phyloP scores from a whole-genome alignment of 2,329 filamentous ascomycete species.

The Fusarium transvaalense region DNA sequence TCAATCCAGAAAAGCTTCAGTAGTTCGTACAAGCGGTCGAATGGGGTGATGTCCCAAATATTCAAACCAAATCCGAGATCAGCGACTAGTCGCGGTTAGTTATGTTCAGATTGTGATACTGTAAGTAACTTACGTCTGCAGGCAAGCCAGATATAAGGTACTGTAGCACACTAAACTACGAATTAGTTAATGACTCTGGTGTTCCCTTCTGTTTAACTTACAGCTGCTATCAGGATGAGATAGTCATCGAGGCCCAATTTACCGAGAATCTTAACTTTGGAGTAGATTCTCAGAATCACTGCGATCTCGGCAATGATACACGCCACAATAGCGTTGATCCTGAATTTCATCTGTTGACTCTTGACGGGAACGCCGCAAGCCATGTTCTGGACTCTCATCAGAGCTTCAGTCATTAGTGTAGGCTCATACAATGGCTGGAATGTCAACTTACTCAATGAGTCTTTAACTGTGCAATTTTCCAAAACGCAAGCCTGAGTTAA shows the following conservation, averaged over 20 bases:
- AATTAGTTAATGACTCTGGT: neutral
- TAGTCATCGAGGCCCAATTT: constrained; percentile 34
- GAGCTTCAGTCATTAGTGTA: constrained; percentile 2
- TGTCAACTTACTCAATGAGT: constrained; percentile 24
- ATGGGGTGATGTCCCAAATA: constrained; percentile 35
- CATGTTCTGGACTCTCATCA: constrained; percentile 25
- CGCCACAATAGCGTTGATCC: constrained; percentile 24
- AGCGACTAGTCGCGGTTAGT: constrained; percentile 13
- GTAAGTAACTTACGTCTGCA: constrained; percentile 14
- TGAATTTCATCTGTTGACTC: constrained; percentile 36
- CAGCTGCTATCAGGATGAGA: constrained; percentile 29
- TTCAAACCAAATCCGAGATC: constrained; percentile 39
- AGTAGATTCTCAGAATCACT: constrained; percentile 29
- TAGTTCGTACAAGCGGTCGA: constrained; percentile 31
- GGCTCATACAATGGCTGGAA: rapidly evolving
- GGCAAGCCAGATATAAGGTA: constrained; percentile 33
- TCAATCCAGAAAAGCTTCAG: constrained; percentile 41
- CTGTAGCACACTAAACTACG: constrained; percentile 19
- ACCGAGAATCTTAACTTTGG: constrained; percentile 28
- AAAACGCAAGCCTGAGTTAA: constrained; percentile 31
- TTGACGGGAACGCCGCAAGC: constrained; percentile 32
- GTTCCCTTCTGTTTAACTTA: neutral
- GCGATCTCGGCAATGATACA: constrained; percentile 31
- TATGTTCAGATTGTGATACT: too few species aligned
- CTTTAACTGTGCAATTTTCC: constrained; percentile 32